These are phyloP conservation scores for Colletotrichum siamense DNA, from an alignment of 2,329 filamentous ascomycete genomes.

Conservation along the genomic window DNA sequence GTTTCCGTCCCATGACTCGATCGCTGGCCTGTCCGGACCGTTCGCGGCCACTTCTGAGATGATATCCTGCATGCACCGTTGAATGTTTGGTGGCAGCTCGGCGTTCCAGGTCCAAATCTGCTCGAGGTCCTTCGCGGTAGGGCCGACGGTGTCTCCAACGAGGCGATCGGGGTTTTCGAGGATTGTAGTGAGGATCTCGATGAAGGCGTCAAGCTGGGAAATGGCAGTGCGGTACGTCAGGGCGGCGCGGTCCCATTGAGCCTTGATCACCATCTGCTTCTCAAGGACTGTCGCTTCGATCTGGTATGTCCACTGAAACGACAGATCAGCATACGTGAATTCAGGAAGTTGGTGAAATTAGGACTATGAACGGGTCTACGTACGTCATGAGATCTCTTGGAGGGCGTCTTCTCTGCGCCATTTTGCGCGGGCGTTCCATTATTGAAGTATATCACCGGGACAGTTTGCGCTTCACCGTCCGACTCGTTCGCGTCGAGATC, in stretches of 20 bases:
- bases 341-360: background rate
- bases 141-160: slow-evolving; percentile 18
- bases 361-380: background rate
- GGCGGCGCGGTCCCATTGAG: slow-evolving; percentile 24
- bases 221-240: slow-evolving; percentile 21
- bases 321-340: background rate
- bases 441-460: slow-evolving; percentile 23
- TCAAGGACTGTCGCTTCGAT: slow-evolving; percentile 20
- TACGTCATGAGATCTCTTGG: slow-evolving; percentile 13
- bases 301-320: slow-evolving; percentile 27
- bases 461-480: background rate
- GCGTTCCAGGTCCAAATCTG: slow-evolving; percentile 54
- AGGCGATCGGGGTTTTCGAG: slow-evolving; percentile 16
- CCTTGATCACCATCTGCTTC: slow-evolving; percentile 17
- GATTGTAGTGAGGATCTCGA: slow-evolving; percentile 24
- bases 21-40: slow-evolving; percentile 44
- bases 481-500: background rate
- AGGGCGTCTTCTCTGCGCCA: slow-evolving; percentile 2
- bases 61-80: slow-evolving; percentile 52
- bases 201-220: slow-evolving; percentile 24
- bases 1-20: slow-evolving; percentile 56
- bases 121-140: slow-evolving; percentile 41
- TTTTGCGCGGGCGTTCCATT: slow-evolving; percentile 10
- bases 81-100: slow-evolving; percentile 42
- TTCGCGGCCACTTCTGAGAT: slow-evolving; percentile 42